Evolutionary conservation across 768 basidiomycete genomes (phyloP).

Genomic region (Chlorophyllum brunneum): DNA sequence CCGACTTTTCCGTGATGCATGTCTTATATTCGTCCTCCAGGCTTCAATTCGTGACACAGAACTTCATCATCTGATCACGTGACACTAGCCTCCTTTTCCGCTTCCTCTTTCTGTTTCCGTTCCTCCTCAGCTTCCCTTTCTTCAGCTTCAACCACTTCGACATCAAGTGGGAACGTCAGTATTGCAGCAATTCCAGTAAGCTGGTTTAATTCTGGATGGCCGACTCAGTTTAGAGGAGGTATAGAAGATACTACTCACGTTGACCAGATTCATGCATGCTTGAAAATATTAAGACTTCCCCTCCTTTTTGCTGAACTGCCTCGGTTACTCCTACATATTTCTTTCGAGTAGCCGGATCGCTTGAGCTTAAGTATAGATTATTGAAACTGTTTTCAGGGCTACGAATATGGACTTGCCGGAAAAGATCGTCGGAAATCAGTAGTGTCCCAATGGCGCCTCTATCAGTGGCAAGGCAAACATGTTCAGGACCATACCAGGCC

Average conservation of each 20-base stretch:
- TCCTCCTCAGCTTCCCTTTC: constrained; percentile 80
- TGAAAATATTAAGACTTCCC: constrained; percentile 94
- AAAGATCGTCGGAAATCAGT: constrained; percentile 92
- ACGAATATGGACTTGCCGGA: constrained; percentile 52
- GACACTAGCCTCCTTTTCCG: constrained; percentile 21
- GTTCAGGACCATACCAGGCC: constrained; percentile 98
- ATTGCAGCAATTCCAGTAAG: constrained; percentile 94
- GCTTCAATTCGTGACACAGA: constrained; percentile 19
- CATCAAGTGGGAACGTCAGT: constrained; percentile 90
- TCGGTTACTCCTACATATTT: constrained; percentile 88
- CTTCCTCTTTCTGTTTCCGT: constrained; percentile 44
- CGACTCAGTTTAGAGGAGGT: background rate
- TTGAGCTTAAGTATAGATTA: constrained; percentile 49
- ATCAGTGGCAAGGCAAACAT: constrained; percentile 88
- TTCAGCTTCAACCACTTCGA: constrained; percentile 93
- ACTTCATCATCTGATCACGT: constrained; percentile 12
- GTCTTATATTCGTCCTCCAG: constrained; percentile 5
- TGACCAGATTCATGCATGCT: constrained; percentile 99
- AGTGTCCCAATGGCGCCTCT: constrained; percentile 92
- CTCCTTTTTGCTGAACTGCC: constrained; percentile 82
- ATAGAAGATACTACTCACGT: constrained; percentile 52
- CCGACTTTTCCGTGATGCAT: background rate
- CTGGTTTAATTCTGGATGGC: no score
- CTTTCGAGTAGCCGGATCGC: constrained; percentile 72
- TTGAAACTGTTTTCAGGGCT: no score